Base-by-base conservation (phyloP, 192 early-diverging fungal species). In the Allomyces arbusculus region DNA sequence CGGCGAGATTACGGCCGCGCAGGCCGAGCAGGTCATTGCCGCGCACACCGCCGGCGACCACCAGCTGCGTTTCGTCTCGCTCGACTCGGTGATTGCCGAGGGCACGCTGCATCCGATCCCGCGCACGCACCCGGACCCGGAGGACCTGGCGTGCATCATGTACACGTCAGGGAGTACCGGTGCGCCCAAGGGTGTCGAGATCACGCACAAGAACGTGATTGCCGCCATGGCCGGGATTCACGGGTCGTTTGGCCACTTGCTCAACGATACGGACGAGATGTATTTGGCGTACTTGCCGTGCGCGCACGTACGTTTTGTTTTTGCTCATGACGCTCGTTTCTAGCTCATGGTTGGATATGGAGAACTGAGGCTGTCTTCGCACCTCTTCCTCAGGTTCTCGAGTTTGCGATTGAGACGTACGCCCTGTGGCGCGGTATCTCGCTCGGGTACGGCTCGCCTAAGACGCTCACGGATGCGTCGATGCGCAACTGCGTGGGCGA, bases 131-230 rank as follows among this genome's bases (percentile, higher is more conserved):
- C 20, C 50, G 16, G 20, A 58, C 16, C 50, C 50, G 3, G 50
- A 58, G 50, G 50, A 58, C 50, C 16, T 58, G 16, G 50, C 50
- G 50, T 58, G 50, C 50, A 58, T 58, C 50, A 58, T 58, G 50
- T 58, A 58, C 50, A 58, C 50, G 50, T 58, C 50, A 2, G 50
- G 50, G 1, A 20, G 16, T 20, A 58, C 50, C 16, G 91, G 94
- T 23, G 84, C 84, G 74, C 93, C 95, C 61, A 94, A 94, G 74
- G 94, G 94, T 67, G 92, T 91, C 44, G 71, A 91, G 67, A 73
- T 97, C 11, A 80, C 85, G 62, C 91, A 97, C 71, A 71, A 77
- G 64, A 92, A 91, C 68, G 74, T 95, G 65, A 78, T 93, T 64
- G 82, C 94, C 65, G 84, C 87, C 64, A 74, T 89, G 72, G 79